These are phyloP conservation scores for Penicillium parvum DNA, from an alignment of 495 filamentous ascomycete species.

Conservation along the genomic window DNA sequence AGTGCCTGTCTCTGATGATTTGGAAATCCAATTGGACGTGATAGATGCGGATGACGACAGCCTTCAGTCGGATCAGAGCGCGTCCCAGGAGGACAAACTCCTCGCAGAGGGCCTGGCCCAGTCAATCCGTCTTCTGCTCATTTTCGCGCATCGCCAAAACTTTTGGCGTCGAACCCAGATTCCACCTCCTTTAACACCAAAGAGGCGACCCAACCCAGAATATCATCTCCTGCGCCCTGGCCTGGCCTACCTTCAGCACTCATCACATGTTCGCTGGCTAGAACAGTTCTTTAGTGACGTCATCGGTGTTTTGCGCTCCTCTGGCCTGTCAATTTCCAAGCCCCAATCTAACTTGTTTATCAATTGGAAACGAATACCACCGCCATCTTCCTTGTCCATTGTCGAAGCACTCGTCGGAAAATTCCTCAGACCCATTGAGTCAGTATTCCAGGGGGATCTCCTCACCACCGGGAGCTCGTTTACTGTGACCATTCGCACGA, in stretches of 20 bases:
- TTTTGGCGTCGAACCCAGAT: slow-evolving; percentile 56
- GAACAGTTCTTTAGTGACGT: slow-evolving; percentile 36
- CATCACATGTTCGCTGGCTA: slow-evolving; percentile 38
- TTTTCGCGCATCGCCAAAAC: slow-evolving; percentile 65
- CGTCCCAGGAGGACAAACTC: slow-evolving; percentile 20
- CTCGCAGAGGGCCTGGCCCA: slow-evolving; percentile 55
- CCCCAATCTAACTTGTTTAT: slow-evolving; percentile 29
- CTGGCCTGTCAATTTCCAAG: slow-evolving; percentile 34
- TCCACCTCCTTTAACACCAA: slow-evolving; percentile 53
- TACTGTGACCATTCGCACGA: slow-evolving; percentile 43
- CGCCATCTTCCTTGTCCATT: slow-evolving; percentile 7
- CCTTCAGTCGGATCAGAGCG: slow-evolving; percentile 2
- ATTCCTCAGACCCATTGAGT: slow-evolving; percentile 42
- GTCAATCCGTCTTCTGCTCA: slow-evolving; percentile 65
- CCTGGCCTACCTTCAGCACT: slow-evolving; percentile 60
- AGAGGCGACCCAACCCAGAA: slow-evolving; percentile 44
- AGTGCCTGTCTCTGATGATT: slow-evolving; percentile 49
- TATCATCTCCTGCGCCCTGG: slow-evolving; percentile 63
- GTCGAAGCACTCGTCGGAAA: slow-evolving; percentile 38
- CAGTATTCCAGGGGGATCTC: slow-evolving; percentile 37
- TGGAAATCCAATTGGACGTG: slow-evolving; percentile 61
- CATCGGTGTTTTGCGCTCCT: slow-evolving; percentile 32
- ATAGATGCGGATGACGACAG: slow-evolving; percentile 50
- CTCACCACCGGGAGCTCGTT: slow-evolving; percentile 35
- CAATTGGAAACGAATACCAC: slow-evolving; percentile 14